Evolutionary conservation across 768 basidiomycete species (phyloP).

Genomic region (Clitopilus passeckerianus): DNA sequence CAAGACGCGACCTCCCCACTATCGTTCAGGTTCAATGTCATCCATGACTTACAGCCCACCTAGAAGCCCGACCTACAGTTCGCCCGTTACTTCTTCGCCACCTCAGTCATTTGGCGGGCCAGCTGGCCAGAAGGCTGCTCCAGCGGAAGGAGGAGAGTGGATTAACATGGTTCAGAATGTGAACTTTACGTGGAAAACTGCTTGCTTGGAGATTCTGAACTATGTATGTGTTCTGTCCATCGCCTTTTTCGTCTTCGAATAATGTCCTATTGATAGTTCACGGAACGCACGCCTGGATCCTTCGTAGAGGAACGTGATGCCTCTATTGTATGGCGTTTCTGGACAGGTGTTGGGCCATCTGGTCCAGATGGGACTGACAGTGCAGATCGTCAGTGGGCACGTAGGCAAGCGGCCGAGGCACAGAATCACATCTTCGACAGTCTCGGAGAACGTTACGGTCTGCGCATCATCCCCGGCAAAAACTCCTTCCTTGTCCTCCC

Average conservation of each 20-base stretch:
- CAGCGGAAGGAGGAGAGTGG: slow-evolving; percentile 40
- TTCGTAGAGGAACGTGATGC: slow-evolving; percentile 82
- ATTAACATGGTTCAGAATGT: slow-evolving; percentile 76
- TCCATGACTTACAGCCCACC: slow-evolving; percentile 1
- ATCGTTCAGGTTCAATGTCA: slow-evolving; percentile 7
- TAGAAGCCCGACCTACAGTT: not conserved
- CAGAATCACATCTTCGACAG: slow-evolving; percentile 91
- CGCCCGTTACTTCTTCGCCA: not conserved
- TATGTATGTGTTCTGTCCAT: slow-evolving; percentile 61
- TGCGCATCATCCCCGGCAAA: slow-evolving; percentile 77
- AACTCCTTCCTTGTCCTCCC: slow-evolving; percentile 81
- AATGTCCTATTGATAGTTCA: slow-evolving; percentile 50
- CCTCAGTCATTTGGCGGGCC: not conserved
- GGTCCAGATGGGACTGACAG: slow-evolving; percentile 23
- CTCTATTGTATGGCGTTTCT: slow-evolving; percentile 83
- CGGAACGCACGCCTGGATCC: slow-evolving; percentile 83
- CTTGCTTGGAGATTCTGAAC: slow-evolving; percentile 78
- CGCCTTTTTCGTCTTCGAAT: not conserved
- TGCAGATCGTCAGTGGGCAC: slow-evolving; percentile 74
- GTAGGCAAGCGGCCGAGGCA: slow-evolving; percentile 83
- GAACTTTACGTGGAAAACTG: slow-evolving; percentile 76
- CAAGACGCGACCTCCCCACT: slow-evolving; percentile 12
- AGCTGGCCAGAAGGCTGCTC: not conserved
- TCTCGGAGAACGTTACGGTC: slow-evolving; percentile 76
- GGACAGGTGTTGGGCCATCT: slow-evolving; percentile 42